These are phyloP conservation scores for Vanderwaltozyma tropicalis DNA, from an alignment of 805 yeast species.

Conservation along the genomic window DNA sequence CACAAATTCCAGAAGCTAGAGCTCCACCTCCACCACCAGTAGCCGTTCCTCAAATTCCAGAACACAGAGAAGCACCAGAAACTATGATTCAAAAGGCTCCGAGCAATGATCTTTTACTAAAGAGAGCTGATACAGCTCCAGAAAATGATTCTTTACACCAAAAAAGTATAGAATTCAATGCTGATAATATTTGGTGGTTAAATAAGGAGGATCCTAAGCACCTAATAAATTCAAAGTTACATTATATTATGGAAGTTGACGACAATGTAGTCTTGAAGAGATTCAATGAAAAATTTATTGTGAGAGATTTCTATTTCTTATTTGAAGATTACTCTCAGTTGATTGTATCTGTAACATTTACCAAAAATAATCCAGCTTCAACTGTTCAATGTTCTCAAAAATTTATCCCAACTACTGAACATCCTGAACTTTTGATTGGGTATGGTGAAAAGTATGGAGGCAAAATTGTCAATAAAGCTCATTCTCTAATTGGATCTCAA, in stretches of 20 bases:
- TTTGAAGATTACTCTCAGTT: conserved; percentile 65
- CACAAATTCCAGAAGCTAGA: neutral
- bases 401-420: conserved; percentile 30
- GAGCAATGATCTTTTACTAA: neutral
- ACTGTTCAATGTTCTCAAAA: conserved; percentile 30
- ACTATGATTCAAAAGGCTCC: conserved; percentile 2
- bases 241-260: conserved; percentile 44
- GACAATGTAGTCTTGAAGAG: conserved; percentile 45
- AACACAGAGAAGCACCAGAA: conserved; percentile 5
- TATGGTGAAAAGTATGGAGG: conserved; percentile 44
- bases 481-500: conserved; percentile 23
- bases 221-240: neutral
- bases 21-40: conserved; percentile 4
- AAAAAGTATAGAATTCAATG: neutral
- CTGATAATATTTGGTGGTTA: conserved; percentile 3
- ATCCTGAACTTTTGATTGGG: conserved; percentile 28
- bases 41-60: conserved; percentile 12
- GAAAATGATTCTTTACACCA: neutral
- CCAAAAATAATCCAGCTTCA: conserved; percentile 41
- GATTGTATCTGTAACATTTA: conserved; percentile 47
- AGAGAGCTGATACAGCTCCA: neutral
- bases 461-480: conserved; percentile 38
- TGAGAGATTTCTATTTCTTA: conserved; percentile 60
- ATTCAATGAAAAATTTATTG: conserved; percentile 36
- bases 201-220: neutral